These are phyloP conservation scores for Alternaria alternata DNA, from an alignment of 2,329 filamentous ascomycete genomes.

Conservation along the genomic window DNA sequence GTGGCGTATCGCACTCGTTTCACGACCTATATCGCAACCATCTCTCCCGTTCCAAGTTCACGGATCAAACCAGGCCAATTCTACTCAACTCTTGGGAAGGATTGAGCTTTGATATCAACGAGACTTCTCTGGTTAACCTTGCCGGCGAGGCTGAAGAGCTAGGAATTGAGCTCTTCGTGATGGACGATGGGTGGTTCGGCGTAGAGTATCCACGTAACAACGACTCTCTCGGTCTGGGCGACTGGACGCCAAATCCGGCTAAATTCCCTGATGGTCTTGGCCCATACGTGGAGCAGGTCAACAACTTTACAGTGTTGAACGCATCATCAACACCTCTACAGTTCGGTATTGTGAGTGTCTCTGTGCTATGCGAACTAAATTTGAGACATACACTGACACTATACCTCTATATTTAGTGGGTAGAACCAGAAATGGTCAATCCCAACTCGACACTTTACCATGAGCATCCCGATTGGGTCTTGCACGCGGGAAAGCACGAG, in stretches of 20 bases:
- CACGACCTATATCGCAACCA: constrained; percentile 70
- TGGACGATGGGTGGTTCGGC: constrained; percentile 75
- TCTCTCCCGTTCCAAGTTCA: constrained; percentile 66
- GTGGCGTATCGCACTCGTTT: constrained; percentile 68
- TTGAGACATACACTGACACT: neutral
- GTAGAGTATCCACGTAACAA: constrained; percentile 66
- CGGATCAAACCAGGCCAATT: constrained; percentile 60
- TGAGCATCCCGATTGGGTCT: constrained; percentile 69
- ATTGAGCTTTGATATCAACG: constrained; percentile 66
- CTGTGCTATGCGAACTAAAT: neutral
- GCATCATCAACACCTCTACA: constrained; percentile 57
- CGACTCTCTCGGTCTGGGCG: constrained; percentile 67
- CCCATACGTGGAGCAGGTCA: constrained; percentile 61
- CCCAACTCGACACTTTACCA: constrained; percentile 68
- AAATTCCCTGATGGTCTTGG: constrained; percentile 67
- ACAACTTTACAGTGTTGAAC: constrained; percentile 58
- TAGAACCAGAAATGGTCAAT: constrained; percentile 74
- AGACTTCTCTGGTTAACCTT: constrained; percentile 63
- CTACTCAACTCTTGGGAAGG: constrained; percentile 74
- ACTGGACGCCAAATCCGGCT: constrained; percentile 67
- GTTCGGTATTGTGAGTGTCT: constrained; percentile 60
- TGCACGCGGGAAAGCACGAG: constrained; percentile 65
- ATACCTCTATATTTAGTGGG: constrained; percentile 53
- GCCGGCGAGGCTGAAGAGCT: constrained; percentile 66
- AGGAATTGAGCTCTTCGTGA: constrained; percentile 69